These are phyloP conservation scores for Entophlyctis luteolus DNA, from an alignment of 192 early-diverging fungal species.

Conservation along the genomic window DNA sequence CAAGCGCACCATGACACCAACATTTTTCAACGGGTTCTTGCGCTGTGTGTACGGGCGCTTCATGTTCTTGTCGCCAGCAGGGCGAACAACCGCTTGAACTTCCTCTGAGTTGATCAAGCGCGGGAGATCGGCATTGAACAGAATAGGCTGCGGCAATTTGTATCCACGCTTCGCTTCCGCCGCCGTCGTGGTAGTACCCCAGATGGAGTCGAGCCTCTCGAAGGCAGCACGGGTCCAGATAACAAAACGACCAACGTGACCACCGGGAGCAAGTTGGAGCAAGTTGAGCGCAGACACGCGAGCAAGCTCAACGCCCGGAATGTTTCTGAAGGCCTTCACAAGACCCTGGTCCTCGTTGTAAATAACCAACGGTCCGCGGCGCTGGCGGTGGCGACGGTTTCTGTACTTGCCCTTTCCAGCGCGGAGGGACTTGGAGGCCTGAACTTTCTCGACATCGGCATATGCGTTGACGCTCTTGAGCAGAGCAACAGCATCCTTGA, in stretches of 20 bases:
- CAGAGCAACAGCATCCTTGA: conserved; percentile 87
- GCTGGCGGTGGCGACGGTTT: conserved; percentile 92
- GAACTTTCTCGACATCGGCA: conserved; percentile 90
- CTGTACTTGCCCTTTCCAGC: conserved; percentile 96
- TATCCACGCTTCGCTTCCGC: conserved; percentile 88
- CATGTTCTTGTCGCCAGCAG: conserved; percentile 72
- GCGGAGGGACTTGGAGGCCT: conserved; percentile 90
- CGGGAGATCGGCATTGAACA: conserved; percentile 91
- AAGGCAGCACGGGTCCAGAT: conserved; percentile 97
- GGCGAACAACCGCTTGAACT: conserved; percentile 88
- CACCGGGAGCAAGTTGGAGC: conserved; percentile 96
- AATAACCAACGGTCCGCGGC: conserved; percentile 94
- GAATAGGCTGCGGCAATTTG: conserved; percentile 79
- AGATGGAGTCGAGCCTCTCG: conserved; percentile 86
- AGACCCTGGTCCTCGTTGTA: conserved; percentile 93
- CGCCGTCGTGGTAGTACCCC: conserved; percentile 76
- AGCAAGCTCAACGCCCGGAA: conserved; percentile 93
- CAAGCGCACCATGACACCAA: conserved; percentile 84
- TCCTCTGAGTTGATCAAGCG: conserved; percentile 95
- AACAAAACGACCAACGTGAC: conserved; percentile 97
- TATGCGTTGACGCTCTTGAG: conserved; percentile 91
- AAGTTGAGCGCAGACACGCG: conserved; percentile 90
- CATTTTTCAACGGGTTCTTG: conserved; percentile 97
- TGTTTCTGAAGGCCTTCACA: conserved; percentile 93
- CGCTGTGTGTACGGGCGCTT: conserved; percentile 95